Evolutionary conservation across 345 rosid species (phyloP), one percentile per base, ranked within the genome.

Genomic region (Physaria fendleri): DNA sequence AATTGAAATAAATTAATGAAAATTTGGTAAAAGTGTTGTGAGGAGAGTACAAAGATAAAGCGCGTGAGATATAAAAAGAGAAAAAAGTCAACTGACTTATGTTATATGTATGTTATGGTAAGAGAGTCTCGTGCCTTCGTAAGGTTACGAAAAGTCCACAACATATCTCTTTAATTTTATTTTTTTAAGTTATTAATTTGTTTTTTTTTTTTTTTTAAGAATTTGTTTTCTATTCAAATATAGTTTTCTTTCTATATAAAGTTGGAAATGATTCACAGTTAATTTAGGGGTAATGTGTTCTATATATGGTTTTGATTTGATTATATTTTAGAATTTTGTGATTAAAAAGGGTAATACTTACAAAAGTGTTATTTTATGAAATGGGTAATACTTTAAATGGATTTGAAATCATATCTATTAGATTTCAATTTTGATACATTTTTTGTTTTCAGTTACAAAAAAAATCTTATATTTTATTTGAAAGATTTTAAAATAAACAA

Each of bases 111-210:
- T 7, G 43, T 79, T 79, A 76, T 73, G 85, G 81, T 66, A 21
- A 54, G 25, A 54, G 57, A 29, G 50, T 69, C 63, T 69, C 27
- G 41, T 62, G 76, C 66, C 50, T 72, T 81, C 79, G 84, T 79
- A 81, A 80, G 97, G 94, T 87, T 87, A 83, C 76, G 65, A 78
- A 47, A 54, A 70, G 69, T 83, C 97, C 95, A 80, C 95, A 78
- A 70, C 6, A 55, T 39, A 12, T 34, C 2, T 34, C 15, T 12
- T 55, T 35, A n/a, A n/a, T n/a, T n/a, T n/a, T n/a, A n/a, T n/a
- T n/a, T n/a, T n/a, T n/a, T n/a, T n/a, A n/a, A n/a, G n/a, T 23
- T 25, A 30, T 38, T 6, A 17, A 38, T 38, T 43, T n/a, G 35
- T n/a, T 20, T 13, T 48, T 22, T 25, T 61, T 2, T 22, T 15